Evolutionary conservation across 306 rosid genomes (phyloP).

Genomic region (Oxytropis ochrocephala): DNA sequence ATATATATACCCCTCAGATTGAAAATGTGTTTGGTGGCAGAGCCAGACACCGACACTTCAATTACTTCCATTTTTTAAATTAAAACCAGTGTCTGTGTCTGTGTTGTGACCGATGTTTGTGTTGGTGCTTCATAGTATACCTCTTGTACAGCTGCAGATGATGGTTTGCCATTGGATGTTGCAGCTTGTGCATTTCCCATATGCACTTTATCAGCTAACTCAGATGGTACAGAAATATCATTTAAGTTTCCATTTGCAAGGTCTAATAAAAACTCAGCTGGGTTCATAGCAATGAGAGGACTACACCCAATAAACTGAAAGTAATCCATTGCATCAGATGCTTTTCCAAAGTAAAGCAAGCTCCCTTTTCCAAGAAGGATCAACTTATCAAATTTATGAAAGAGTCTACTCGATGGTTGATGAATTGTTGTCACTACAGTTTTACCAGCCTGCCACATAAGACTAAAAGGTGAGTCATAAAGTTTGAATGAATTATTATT

Average conservation of each 20-base stretch:
- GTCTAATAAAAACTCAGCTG: constrained; percentile 91
- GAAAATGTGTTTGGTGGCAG: too few relatives aligned
- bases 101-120: too few relatives aligned
- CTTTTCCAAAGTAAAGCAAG: constrained; percentile 88
- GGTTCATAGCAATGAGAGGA: constrained; percentile 94
- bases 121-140: too few relatives aligned
- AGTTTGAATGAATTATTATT: too few relatives aligned
- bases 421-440: constrained; percentile 93
- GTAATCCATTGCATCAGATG: constrained; percentile 73
- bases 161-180: constrained; percentile 55
- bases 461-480: not conserved
- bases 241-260: constrained; percentile 86
- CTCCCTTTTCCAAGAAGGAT: constrained; percentile 93
- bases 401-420: constrained; percentile 96
- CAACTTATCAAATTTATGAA: constrained; percentile 88
- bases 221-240: constrained; percentile 89
- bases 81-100: too few relatives aligned
- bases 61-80: too few relatives aligned
- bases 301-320: constrained; percentile 79
- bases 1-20: too few relatives aligned
- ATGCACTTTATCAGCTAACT: constrained; percentile 74
- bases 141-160: constrained; percentile 77
- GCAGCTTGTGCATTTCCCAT: constrained; percentile 49
- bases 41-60: too few relatives aligned
- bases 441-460: constrained; percentile 73